Base-by-base conservation (phyloP, 176 grass and related monocot genomes). In the Musa schizocarpa region DNA sequence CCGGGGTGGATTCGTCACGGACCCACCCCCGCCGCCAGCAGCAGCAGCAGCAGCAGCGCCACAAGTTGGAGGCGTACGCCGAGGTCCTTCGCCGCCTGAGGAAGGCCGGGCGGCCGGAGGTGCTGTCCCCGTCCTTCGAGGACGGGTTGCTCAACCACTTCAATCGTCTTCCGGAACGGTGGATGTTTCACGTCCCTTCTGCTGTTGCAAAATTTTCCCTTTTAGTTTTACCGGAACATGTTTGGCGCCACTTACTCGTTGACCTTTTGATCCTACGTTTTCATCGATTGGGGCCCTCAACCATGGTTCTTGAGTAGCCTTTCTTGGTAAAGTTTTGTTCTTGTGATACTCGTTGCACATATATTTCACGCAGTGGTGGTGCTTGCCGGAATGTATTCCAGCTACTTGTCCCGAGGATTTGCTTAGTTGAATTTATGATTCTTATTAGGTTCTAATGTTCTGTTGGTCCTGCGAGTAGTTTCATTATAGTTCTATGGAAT, bases 141-240 rank as follows among this genome's bases (percentile, higher is more conserved):
- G 85, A 88, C 34, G 81, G 78, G 65, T 85, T 92, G 56, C 88
- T 85, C 85, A 79, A 64, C 64, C 89, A 92, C 77, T 92, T 92
- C 83, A 85, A 92, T 76, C 85, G 89, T 25, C 77, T 79, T 26
- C 77, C 77, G 1, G 65, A 65, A 13, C 75, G 75, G 75, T 70
- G 58, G 53, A 43, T 43, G 25, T 26, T 5, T 5, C 34, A 22
- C n/a, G 8, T 65, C 59, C 29, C 11, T 65, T n/a, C 20, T 43
- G 11, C 24, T 24, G 43, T 52, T 65, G 20, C 34, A 43, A 43
- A 5, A 5, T 43, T 43, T 43, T 43, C 34, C 34, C 34, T 43
- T 6, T 43, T 43, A 4, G 34, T 43, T 43, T 43, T 43, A 43
- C 34, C 34, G 34, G 3, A 43, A 43, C 34, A 14, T 61, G 16